Conservation (phyloP, 108 stramenopile species). For the Ochromonas danica region DNA sequence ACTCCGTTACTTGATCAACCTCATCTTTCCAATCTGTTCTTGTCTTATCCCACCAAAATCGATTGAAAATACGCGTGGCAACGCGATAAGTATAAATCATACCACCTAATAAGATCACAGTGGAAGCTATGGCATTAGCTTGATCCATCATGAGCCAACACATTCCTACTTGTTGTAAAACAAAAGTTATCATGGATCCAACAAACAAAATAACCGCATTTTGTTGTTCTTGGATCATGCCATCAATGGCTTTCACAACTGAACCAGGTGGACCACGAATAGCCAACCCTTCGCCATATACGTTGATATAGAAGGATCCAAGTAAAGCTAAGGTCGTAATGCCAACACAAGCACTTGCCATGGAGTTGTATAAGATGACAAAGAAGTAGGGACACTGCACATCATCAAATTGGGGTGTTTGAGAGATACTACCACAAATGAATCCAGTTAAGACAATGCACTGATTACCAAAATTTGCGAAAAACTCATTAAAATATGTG, state of each 20-base stretch:
- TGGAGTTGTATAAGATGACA: background rate
- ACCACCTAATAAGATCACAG: background rate
- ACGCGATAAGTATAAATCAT: background rate
- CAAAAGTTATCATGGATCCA: background rate
- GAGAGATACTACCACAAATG: background rate
- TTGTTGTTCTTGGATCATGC: slow-evolving; percentile 26
- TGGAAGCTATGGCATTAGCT: background rate
- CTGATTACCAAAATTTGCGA: slow-evolving; percentile 5
- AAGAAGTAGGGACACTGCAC: background rate
- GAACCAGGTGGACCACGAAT: slow-evolving; percentile 30
- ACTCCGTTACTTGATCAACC: background rate
- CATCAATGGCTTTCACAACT: slow-evolving; percentile 23
- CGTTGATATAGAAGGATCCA: background rate
- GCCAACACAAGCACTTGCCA: background rate
- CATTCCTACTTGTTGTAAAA: background rate
- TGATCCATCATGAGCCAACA: slow-evolving; percentile 19
- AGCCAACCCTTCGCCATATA: slow-evolving; percentile 7
- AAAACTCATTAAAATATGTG: background rate
- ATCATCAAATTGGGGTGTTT: background rate
- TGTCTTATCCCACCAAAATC: background rate
- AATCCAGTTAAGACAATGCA: background rate
- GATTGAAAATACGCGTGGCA: background rate
- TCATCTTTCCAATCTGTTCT: background rate
- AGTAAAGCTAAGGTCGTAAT: background rate
- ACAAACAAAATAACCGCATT: background rate